Conservation (phyloP, 176 grass and related monocot species). For the Carex littledalei region DNA sequence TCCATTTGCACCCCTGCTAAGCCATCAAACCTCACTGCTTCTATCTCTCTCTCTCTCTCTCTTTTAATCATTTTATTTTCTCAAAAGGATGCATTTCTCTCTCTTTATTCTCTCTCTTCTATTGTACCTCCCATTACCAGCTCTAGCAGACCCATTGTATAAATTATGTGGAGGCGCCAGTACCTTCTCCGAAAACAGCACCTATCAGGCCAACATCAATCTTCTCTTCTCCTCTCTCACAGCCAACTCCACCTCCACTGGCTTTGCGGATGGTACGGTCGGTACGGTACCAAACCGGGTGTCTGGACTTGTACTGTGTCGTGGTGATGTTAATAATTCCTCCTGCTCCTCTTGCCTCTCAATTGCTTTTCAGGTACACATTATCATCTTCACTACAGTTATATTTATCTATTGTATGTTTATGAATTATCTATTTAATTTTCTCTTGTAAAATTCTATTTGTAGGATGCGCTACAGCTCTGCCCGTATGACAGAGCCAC, state of each 20-base stretch:
- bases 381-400: neutral
- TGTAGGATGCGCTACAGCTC: constrained; percentile 15
- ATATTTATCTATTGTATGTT: neutral
- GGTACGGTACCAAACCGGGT: constrained; percentile 25
- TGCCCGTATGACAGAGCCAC: constrained; percentile 21
- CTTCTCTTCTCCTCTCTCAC: constrained; percentile 7
- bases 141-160: neutral
- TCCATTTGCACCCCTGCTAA: neutral
- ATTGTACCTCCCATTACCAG: constrained; percentile 3
- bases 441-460: constrained; percentile 1
- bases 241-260: constrained; percentile 14
- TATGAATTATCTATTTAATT: neutral
- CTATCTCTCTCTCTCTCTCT: constrained; percentile 1
- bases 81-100: neutral
- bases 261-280: neutral
- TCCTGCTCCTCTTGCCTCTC: constrained; percentile 28
- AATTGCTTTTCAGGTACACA: neutral
- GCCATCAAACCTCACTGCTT: neutral
- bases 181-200: constrained; percentile 32
- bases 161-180: neutral
- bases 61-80: neutral
- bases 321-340: constrained; percentile 30
- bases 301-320: constrained; percentile 29
- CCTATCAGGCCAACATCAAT: constrained; percentile 41
- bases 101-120: neutral